Conservation (phyloP, 2,329 filamentous ascomycete species). For the Lachnum nothofagi region DNA sequence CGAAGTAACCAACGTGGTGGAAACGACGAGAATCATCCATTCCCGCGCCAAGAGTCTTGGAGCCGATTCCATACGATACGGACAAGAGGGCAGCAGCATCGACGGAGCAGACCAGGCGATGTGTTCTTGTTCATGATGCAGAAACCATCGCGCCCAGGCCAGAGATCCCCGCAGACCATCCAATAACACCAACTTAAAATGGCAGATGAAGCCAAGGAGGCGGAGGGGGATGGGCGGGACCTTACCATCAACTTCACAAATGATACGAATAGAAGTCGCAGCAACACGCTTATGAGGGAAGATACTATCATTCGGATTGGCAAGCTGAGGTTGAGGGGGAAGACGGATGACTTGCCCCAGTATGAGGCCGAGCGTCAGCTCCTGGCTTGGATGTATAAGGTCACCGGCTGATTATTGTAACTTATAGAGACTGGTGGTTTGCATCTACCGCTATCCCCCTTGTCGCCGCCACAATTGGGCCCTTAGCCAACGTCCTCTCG, state of each 20-base stretch:
- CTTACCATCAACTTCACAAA: background rate
- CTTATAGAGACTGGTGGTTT: slow-evolving; percentile 37
- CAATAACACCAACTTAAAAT: background rate
- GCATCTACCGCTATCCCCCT: slow-evolving; percentile 47
- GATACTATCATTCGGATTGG: slow-evolving; percentile 26
- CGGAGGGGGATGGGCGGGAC: too few relatives aligned
- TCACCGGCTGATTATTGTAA: background rate
- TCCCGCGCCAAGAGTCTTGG: too few relatives aligned
- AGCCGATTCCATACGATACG: too few relatives aligned
- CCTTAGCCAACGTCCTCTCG: slow-evolving; percentile 64
- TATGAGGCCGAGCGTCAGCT: slow-evolving; percentile 13
- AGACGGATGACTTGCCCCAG: slow-evolving; percentile 34
- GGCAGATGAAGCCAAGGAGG: too few relatives aligned
- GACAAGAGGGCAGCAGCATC: too few relatives aligned
- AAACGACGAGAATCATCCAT: too few relatives aligned
- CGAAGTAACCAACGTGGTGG: too few relatives aligned
- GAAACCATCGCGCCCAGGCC: background rate
- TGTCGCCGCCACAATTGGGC: slow-evolving; percentile 62
- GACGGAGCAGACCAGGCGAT: too few relatives aligned
- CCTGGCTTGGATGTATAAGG: background rate
- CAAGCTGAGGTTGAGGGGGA: slow-evolving; percentile 30
- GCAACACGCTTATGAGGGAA: background rate
- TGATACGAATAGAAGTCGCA: background rate
- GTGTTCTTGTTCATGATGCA: too few relatives aligned
- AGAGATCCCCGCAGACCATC: too few relatives aligned